These are phyloP conservation scores for Penicillium salamii DNA, from an alignment of 495 filamentous ascomycete genomes.

Conservation along the genomic window DNA sequence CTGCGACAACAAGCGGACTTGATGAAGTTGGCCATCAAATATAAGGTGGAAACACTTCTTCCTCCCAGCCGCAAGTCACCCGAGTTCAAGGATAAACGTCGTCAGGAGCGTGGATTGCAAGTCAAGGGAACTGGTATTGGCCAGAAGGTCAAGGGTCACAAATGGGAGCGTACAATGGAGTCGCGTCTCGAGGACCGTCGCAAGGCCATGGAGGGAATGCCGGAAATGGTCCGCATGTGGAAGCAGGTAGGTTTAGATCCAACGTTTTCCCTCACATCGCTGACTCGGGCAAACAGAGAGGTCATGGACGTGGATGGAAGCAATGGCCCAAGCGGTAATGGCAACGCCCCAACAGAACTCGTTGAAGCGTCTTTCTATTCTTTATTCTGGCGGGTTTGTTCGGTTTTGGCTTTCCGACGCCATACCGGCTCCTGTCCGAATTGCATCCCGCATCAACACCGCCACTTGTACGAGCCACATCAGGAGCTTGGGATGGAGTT, in stretches of 20 bases:
- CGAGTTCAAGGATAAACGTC: conserved; percentile 59
- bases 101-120: conserved; percentile 68
- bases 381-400: conserved; percentile 9
- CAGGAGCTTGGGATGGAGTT: conserved; percentile 32
- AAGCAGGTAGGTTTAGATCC: conserved; percentile 66
- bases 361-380: conserved; percentile 11
- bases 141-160: conserved; percentile 91
- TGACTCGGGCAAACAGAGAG: conserved; percentile 55
- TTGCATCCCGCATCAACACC: conserved; percentile 6
- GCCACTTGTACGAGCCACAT: conserved; percentile 29
- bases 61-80: conserved; percentile 76
- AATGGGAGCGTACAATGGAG: conserved; percentile 85
- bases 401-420: conserved; percentile 25
- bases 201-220: conserved; percentile 93
- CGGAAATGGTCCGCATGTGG: conserved; percentile 84
- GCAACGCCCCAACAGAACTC: neutral
- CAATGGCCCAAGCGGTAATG: conserved; percentile 70
- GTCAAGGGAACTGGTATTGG: conserved; percentile 90
- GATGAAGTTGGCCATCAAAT: conserved; percentile 75
- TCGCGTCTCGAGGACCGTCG: conserved; percentile 79
- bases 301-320: conserved; percentile 85
- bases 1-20: conserved; percentile 87
- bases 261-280: neutral
- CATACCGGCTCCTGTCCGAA: conserved; percentile 14
- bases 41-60: conserved; percentile 81